phyloP scores from a whole-genome alignment of 78 protist genomes.

The Diacronema lutheri region DNA sequence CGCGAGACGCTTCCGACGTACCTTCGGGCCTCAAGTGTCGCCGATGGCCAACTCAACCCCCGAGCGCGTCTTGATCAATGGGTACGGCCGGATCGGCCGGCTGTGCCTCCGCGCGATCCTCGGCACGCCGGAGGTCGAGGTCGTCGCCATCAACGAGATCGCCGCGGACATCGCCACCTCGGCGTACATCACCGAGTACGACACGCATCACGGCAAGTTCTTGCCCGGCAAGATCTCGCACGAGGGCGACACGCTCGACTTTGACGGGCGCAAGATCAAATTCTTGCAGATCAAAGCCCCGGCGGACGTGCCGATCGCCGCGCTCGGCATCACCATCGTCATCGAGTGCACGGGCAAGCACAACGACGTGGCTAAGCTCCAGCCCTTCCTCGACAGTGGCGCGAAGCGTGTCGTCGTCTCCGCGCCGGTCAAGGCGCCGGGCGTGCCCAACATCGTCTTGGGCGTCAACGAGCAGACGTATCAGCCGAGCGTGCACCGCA shows the following conservation, averaged over 20 bases:
- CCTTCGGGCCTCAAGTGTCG: too few relatives aligned
- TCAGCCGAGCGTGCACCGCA: neutral
- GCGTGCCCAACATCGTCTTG: slow-evolving; percentile 94
- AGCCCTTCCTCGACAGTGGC: slow-evolving; percentile 73
- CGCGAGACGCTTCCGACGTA: too few relatives aligned
- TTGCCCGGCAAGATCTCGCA: slow-evolving; percentile 51
- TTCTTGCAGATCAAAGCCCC: slow-evolving; percentile 67
- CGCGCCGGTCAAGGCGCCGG: slow-evolving; percentile 88
- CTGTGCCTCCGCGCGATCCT: slow-evolving; percentile 68
- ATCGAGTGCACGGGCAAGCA: slow-evolving; percentile 98
- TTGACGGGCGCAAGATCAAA: slow-evolving; percentile 75
- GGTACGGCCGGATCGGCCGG: slow-evolving; percentile 98
- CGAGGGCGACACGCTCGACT: slow-evolving; percentile 55
- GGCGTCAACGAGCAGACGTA: slow-evolving; percentile 89
- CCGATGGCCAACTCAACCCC: too few relatives aligned
- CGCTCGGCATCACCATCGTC: slow-evolving; percentile 65
- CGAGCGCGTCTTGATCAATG: too few relatives aligned
- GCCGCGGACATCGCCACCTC: slow-evolving; percentile 51
- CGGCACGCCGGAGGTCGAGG: slow-evolving; percentile 20
- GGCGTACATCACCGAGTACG: slow-evolving; percentile 62
- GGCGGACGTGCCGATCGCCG: slow-evolving; percentile 44
- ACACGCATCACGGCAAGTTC: slow-evolving; percentile 91
- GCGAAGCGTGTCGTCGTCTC: slow-evolving; percentile 97
- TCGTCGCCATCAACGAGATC: slow-evolving; percentile 84
- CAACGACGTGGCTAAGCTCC: slow-evolving; percentile 73